Evolutionary conservation across 1,284 basidiomycete species (phyloP), one percentile per base, ranked within the genome.

Genomic region (Mycosarcoma mackinlayi): DNA sequence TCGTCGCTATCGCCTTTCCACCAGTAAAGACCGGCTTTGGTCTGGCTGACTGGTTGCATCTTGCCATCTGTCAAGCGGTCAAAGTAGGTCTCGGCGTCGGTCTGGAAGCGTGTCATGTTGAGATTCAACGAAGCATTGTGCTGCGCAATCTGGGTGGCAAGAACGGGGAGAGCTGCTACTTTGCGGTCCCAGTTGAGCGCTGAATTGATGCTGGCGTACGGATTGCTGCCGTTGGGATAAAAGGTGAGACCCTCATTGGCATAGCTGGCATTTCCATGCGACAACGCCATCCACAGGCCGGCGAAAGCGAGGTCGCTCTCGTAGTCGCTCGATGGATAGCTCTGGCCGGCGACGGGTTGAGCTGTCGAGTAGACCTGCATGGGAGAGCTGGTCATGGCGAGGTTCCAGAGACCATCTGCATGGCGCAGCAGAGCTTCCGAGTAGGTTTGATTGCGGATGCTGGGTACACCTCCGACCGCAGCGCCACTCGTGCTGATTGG

Each of bases 151-250:
- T 87, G 85, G 1, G 83, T 80, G 50, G 91, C 91, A 11, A 95
- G 84, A 18, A 95, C 87, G 38, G 89, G 87, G 0, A 92, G 79
- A 1, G 89, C 92, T 3, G 92, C 90, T 0, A 87, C 87, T 81
- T 92, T 91, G 2, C 88, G 88, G 79, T 94, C 93, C 93, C 94
- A 96, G 79, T 94, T 94, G 84, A 94, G 91, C 6, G 90, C 89
- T 6, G 85, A 83, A 50, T 89, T 84, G 38, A 86, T 84, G 1
- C 85, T 85, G 5, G 84, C 83, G 0, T 93, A 86, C 16, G 85
- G 81, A 76, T 88, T 90, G 33, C 44, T 53, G 31, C 50, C 48
- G 37, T 88, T 84, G 5, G 84, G 77, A 80, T 90, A 93, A 76
- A 87, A 87, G 4, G 83, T 77, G 75, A 88, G 85, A 0, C 92